Conservation (phyloP, 768 basidiomycete genomes). For the Lactifluus hygrophoroides region DNA sequence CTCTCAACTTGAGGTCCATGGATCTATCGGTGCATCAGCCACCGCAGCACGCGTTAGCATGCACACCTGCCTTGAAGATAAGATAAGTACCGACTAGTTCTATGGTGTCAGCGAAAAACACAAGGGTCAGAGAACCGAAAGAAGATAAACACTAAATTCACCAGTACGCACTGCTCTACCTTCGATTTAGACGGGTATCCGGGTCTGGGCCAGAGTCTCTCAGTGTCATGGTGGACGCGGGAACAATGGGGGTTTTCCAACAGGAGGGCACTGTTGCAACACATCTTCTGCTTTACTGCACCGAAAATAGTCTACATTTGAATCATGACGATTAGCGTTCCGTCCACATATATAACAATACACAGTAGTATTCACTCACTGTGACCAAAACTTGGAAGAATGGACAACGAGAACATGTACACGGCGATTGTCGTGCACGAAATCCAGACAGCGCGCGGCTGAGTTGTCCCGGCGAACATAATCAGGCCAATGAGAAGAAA, state of each 20-base stretch:
- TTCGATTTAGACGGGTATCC: too few species aligned
- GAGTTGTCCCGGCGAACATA: background rate
- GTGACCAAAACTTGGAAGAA: background rate
- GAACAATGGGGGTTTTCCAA: background rate
- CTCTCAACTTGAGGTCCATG: too few species aligned
- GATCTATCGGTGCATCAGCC: too few species aligned
- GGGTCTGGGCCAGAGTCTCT: too few species aligned
- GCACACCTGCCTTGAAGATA: too few species aligned
- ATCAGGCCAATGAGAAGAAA: constrained; percentile 9
- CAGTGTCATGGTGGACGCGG: too few species aligned
- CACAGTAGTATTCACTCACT: background rate
- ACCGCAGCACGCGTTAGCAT: too few species aligned
- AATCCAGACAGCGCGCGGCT: constrained; percentile 4
- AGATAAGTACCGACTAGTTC: too few species aligned
- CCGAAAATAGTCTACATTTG: background rate
- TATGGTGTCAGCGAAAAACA: too few species aligned
- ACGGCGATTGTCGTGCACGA: background rate
- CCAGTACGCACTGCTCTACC: too few species aligned
- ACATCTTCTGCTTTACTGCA: background rate
- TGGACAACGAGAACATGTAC: background rate
- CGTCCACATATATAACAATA: background rate
- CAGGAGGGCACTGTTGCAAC: constrained; percentile 1
- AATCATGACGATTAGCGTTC: background rate
- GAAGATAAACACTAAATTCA: too few species aligned
- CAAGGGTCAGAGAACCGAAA: too few species aligned